Evolutionary conservation across 2,329 filamentous ascomycete species (phyloP).

Genomic region (Hymenoscyphus salicellus): DNA sequence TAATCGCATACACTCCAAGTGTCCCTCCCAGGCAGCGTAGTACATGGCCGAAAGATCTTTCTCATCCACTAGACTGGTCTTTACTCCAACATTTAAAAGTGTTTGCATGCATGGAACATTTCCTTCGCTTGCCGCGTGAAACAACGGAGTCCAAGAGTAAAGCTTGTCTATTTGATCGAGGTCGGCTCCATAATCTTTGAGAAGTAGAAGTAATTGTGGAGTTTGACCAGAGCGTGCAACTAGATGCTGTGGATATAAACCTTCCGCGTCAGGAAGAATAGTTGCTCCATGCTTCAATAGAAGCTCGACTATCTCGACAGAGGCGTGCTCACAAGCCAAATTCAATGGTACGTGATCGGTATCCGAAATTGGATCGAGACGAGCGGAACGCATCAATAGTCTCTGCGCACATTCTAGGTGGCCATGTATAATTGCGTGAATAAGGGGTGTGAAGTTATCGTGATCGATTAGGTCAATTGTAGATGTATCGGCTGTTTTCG

Average conservation of each 20-base stretch:
- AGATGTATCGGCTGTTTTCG: conserved; percentile 56
- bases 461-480: conserved; percentile 89
- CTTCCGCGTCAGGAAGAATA: conserved; percentile 92
- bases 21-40: conserved; percentile 97
- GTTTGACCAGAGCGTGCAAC: conserved; percentile 85
- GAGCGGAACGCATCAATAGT: conserved; percentile 73
- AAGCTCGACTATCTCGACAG: conserved; percentile 77
- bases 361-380: conserved; percentile 80
- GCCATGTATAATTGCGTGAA: conserved; percentile 90
- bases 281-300: conserved; percentile 76
- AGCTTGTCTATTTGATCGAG: conserved; percentile 91
- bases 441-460: conserved; percentile 94
- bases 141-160: conserved; percentile 94
- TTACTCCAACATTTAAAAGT: conserved; percentile 73
- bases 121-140: conserved; percentile 94
- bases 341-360: conserved; percentile 93
- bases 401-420: conserved; percentile 76
- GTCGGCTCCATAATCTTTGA: conserved; percentile 83
- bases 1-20: conserved; percentile 89
- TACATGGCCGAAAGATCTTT: conserved; percentile 94
- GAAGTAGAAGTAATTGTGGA: conserved; percentile 72
- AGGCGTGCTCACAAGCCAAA: conserved; percentile 90
- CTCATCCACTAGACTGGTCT: conserved; percentile 80
- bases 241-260: conserved; percentile 93
- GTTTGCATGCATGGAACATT: conserved; percentile 84